Evolutionary conservation across 129 eudicot species (phyloP), one percentile per base, ranked within the genome.

Genomic region (Gnaphalium uliginosum): DNA sequence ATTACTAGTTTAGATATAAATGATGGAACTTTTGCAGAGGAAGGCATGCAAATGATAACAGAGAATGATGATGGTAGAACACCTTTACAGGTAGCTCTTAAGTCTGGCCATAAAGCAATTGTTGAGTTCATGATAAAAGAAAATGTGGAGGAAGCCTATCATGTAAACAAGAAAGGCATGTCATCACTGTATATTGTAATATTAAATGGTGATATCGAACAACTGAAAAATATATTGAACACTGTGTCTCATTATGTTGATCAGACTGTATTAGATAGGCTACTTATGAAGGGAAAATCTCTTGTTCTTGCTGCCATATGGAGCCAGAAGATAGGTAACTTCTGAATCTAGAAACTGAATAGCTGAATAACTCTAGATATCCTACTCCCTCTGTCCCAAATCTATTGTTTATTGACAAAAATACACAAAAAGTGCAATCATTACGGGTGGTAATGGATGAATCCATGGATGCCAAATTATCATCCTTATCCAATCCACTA

Each of bases 11-110:
- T 27, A 27, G 29, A 27, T 27, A 27, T 27, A 27, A 27, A 27
- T 27, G 29, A 27, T 27, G 29, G 29, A 27, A 27, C 29, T 27
- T 27, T 1, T 27, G 2, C 29, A 27, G 2, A 27, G 29, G 29
- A 27, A 27, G 29, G 29, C 29, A 27, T 27, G 29, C 29, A 27
- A 27, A 27, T 27, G 29, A 27, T 27, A 27, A 33, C 39, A 33
- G 39, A 33, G 39, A 33, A 33, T 33, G 39, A 4, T 11, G 66
- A 48, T 4, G 85, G 85, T 25, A 78, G 79, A 57, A 85, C 85
- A 33, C 71, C 85, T 18, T 30, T 85, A 81, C 88, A 81, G 29
- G 76, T 72, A 72, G 86, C 86, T 3, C 10, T 72, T 0, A 66
- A 35, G 8, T 32, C 51, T n/a, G n/a, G 33, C 5, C 56, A 30